Percentiles rank a stretch among this genome's conserved stretches.
phyloP scores from a whole-genome alignment of 257 asterid genomes.

The Penstemon newberryi region DNA sequence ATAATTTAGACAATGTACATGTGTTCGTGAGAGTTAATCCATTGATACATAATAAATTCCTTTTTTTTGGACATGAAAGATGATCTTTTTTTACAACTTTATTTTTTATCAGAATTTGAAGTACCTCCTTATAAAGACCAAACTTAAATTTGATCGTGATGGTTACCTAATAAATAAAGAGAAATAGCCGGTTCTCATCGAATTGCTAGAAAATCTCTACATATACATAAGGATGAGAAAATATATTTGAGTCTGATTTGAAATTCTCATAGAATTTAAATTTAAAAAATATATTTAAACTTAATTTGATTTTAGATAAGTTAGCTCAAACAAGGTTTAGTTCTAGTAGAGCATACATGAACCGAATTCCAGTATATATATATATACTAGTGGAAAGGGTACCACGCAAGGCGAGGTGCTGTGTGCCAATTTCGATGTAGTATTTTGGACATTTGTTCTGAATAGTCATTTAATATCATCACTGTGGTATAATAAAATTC shows the following conservation, averaged over 20 bases:
- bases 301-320: not conserved
- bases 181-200: conserved; percentile 13
- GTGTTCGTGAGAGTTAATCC: not conserved
- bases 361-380: not conserved
- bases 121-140: conserved; percentile 1
- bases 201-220: not conserved
- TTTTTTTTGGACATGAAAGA: not conserved
- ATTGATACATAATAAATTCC: not conserved
- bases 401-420: too few species aligned
- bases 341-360: not conserved
- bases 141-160: conserved; percentile 28
- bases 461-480: too few species aligned
- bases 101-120: conserved; percentile 1
- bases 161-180: conserved; percentile 27
- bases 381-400: too few species aligned
- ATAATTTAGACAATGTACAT: too few species aligned
- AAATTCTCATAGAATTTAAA: not conserved
- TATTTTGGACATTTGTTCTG: too few species aligned
- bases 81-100: not conserved
- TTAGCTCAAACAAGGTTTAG: not conserved
- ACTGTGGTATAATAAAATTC: too few species aligned
- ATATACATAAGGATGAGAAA: not conserved
- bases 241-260: not conserved
- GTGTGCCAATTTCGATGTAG: too few species aligned
- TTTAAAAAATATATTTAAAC: not conserved